These are phyloP conservation scores for Aspergillus aculeatus DNA, from an alignment of 2,329 filamentous ascomycete genomes.

Conservation along the genomic window DNA sequence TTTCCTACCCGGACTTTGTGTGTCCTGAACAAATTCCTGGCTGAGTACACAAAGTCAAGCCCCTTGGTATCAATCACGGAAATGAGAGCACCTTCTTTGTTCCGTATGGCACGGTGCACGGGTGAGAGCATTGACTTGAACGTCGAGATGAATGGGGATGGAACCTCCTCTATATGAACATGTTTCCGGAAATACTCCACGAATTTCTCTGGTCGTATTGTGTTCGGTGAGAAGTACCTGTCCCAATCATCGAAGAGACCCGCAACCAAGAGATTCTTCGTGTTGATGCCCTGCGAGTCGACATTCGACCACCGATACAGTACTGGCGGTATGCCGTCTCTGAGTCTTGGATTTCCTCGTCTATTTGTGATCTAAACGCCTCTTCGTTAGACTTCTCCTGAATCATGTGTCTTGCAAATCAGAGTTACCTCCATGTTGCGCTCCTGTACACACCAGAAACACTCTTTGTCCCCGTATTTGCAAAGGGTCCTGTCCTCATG, in stretches of 20 bases:
- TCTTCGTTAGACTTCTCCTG: neutral
- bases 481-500: neutral
- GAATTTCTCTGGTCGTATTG: conserved; percentile 21
- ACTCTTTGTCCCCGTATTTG: neutral
- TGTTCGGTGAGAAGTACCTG: conserved; percentile 11
- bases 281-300: conserved; percentile 34
- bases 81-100: conserved; percentile 24
- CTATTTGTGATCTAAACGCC: neutral
- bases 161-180: conserved; percentile 18
- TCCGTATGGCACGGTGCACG: conserved; percentile 32
- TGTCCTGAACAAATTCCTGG: conserved; percentile 23
- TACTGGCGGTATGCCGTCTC: conserved; percentile 24
- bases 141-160: conserved; percentile 37
- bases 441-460: conserved; percentile 1
- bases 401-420: too few species aligned
- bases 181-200: conserved; percentile 24
- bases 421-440: neutral
- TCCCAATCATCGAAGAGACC: conserved; percentile 23
- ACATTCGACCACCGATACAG: conserved; percentile 36
- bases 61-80: conserved; percentile 32
- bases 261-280: conserved; percentile 21
- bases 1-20: conserved; percentile 14
- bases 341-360: neutral
- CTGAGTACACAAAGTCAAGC: conserved; percentile 28
- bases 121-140: conserved; percentile 28